Base-by-base conservation (phyloP, 257 asterid species). In the Solanum verrucosum region DNA sequence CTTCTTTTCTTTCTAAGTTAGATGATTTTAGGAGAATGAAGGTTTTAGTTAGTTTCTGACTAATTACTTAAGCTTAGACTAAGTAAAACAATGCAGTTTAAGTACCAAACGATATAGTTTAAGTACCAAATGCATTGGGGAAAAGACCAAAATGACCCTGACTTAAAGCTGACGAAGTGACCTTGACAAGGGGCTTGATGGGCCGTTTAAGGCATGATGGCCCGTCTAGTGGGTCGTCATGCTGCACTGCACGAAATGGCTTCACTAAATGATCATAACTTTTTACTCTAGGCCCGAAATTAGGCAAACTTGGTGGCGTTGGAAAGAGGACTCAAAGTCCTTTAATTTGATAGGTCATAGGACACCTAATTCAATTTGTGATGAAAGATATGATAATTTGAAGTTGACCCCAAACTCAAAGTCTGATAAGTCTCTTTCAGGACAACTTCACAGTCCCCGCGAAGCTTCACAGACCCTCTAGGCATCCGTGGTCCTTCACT, bases 201-300 rank as follows among this genome's bases (percentile, higher is more conserved):
- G 63, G 63, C n/a, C n/a, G 2, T 18, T 1, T 16, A 52, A 16
- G 63, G 63, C n/a, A 52, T 52, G 1, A 18, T 52, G 4, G 63
- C 23, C 23, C 9, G 0, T 52, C 23, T 52, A 52, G 63, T 18
- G 9, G 63, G 63, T 52, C 1, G 1, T 52, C n/a, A 52, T 52
- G n/a, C 4, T 52, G n/a, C n/a, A 1, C 9, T 52, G 1, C 4
- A 1, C 0, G 4, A 52, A 0, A 16, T 0, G 63, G 63, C 23
- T 52, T 52, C 63, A 52, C n/a, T 52, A 16, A 2, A 18, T 0
- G 4, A 52, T 1, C 4, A 52, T 52, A 18, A 52, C 4, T 18
- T 0, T 52, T 16, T 52, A 52, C 9, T 52, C 4, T 6, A 3
- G 23, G 63, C 10, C 0, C 2, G 4, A 0, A 52, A 6, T 52